Conservation (phyloP, 2,329 filamentous ascomycete species). For the Hirsutella thompsonii region DNA sequence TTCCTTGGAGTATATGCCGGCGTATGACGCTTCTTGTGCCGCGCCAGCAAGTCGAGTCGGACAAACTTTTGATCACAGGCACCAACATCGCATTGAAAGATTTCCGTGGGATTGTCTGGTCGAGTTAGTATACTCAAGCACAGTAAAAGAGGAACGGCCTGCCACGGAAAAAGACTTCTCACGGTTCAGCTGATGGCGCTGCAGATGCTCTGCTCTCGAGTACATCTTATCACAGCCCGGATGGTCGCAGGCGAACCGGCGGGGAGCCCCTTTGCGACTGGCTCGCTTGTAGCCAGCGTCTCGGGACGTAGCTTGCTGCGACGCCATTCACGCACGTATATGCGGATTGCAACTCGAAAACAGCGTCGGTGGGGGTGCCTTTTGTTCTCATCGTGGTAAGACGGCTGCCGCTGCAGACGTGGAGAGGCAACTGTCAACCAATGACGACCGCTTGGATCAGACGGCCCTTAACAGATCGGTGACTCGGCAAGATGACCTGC, state of each 20-base stretch:
- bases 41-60: constrained; percentile 60
- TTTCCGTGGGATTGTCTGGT: constrained; percentile 65
- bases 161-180: constrained; percentile 20
- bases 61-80: constrained; percentile 69
- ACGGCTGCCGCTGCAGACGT: background rate
- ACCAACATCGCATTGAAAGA: constrained; percentile 63
- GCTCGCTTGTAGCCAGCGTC: constrained; percentile 31
- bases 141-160: background rate
- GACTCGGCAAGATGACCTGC: no score
- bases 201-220: constrained; percentile 68
- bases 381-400: background rate
- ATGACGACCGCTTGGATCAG: background rate
- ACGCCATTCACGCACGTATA: constrained; percentile 9
- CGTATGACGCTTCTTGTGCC: constrained; percentile 53
- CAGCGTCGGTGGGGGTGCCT: background rate
- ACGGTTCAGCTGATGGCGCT: constrained; percentile 75
- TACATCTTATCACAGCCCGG: constrained; percentile 68
- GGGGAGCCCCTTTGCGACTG: constrained; percentile 35
- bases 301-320: constrained; percentile 7
- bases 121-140: constrained; percentile 6
- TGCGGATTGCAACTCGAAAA: background rate
- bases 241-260: constrained; percentile 50
- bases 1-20: constrained; percentile 38
- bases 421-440: constrained; percentile 1
- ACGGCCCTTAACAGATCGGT: no score